Conservation (phyloP, 2,329 filamentous ascomycete genomes). For the Thielaviopsis populi region DNA sequence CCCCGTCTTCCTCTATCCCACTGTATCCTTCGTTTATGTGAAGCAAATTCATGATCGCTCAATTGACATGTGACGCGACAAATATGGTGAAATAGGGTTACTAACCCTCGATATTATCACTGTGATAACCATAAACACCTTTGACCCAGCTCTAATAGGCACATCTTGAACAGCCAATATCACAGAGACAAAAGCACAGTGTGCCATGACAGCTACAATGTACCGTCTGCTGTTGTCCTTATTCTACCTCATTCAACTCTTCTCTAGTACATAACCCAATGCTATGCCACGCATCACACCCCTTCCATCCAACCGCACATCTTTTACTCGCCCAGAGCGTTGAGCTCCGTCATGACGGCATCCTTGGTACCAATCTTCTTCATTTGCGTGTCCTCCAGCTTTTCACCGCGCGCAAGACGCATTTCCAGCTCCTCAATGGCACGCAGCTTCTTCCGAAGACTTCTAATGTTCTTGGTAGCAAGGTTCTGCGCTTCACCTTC, state of each 20-base stretch:
- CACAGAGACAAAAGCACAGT: no score
- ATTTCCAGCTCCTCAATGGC: constrained; percentile 98
- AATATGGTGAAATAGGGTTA: no score
- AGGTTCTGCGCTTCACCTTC: constrained; percentile 42
- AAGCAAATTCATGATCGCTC: no score
- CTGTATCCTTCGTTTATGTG: no score
- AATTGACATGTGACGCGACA: no score
- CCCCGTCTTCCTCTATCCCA: no score
- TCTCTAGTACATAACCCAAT: background rate
- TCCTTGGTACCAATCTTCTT: constrained; percentile 94
- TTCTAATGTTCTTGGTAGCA: constrained; percentile 88
- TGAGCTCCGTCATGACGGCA: constrained; percentile 68
- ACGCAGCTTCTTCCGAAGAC: constrained; percentile 89
- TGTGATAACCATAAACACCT: no score
- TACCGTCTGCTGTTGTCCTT: background rate
- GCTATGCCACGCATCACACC: background rate
- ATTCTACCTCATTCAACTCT: background rate
- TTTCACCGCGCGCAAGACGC: constrained; percentile 85
- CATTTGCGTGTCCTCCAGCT: constrained; percentile 94
- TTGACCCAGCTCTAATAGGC: no score
- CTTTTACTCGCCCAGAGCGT: constrained; percentile 34
- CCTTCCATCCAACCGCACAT: background rate
- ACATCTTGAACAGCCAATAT: no score
- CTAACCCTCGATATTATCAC: no score
- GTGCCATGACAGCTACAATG: background rate